These are phyloP conservation scores for Symmetrospora coprosmae DNA, from an alignment of 768 basidiomycete species.

Conservation along the genomic window DNA sequence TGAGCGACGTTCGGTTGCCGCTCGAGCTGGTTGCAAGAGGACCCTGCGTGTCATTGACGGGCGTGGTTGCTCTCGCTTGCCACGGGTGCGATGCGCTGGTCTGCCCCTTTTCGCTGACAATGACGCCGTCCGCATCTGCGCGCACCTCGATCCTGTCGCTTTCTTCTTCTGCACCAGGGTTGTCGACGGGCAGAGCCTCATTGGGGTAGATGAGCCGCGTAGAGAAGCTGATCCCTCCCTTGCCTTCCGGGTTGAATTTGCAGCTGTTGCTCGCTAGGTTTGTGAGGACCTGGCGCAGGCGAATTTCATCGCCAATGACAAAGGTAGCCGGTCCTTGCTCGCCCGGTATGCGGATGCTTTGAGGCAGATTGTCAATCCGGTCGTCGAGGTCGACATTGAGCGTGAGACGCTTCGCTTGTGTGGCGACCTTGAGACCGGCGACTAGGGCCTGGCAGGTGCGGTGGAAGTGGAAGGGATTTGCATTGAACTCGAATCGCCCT, in stretches of 20 bases:
- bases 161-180: not conserved
- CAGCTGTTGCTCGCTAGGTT: constrained; percentile 35
- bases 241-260: constrained; percentile 33
- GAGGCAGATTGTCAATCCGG: constrained; percentile 34
- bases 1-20: no score
- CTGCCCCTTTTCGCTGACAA: not conserved
- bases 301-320: constrained; percentile 37
- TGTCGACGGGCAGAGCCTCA: not conserved
- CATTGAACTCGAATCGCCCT: constrained; percentile 51
- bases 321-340: constrained; percentile 31
- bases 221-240: constrained; percentile 31
- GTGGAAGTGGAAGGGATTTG: constrained; percentile 43
- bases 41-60: no score
- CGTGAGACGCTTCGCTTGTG: constrained; percentile 29
- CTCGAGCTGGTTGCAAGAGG: no score
- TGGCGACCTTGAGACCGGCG: constrained; percentile 35
- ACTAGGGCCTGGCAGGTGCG: constrained; percentile 40
- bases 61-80: not conserved
- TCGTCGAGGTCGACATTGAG: constrained; percentile 34
- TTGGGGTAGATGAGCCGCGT: constrained; percentile 33
- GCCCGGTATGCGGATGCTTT: constrained; percentile 1
- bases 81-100: not conserved
- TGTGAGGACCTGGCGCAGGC: constrained; percentile 34
- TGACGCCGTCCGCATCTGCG: not conserved
- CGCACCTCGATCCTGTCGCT: not conserved